Evolutionary conservation across 805 yeast genomes (phyloP), one percentile per base, ranked within the genome.

Genomic region (Sugiyamaella mastotermitis): DNA sequence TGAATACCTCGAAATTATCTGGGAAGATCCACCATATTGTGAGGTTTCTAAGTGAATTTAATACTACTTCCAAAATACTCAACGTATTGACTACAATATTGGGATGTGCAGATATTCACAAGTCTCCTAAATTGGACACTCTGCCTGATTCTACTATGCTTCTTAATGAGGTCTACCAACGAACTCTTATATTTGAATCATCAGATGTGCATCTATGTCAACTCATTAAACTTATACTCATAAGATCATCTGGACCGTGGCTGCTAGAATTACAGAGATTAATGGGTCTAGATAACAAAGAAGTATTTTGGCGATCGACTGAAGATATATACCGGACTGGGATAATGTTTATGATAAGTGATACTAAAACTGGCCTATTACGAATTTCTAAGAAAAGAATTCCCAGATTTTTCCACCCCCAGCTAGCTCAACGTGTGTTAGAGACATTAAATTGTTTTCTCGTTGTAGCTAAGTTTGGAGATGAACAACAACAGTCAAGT

Each of bases 101-200:
- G 16, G 48, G 48, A 5, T 44, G 48, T 31, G 46, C 42, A 11
- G 43, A 44, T 29, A 25, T 38, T 10, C 14, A 28, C 14, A 5
- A 17, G 19, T 28, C 41, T 11, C 37, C 37, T 2, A 16, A 15
- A 5, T 31, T 44, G 15, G 22, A 20, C 27, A 19, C 32, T 14
- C 20, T 44, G n/a, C 46, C 46, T 14, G n/a, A 24, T 28, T 21
- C 43, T 11, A 23, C 14, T 20, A n/a, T 11, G 11, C 32, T 44
- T 11, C 34, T 44, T 19, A 33, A 44, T 28, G 43, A 37, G 10
- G 23, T 42, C 10, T 44, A 31, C 37, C 19, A 19, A 6, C 32
- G 46, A 16, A 33, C 40, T 2, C 31, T 33, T n/a, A 10, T 37
- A n/a, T 35, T 44, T 19, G 40, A 42, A 14, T 15, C 31, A 9